Conservation (phyloP, 164 flowering plant species). For the Santalum album region DNA sequence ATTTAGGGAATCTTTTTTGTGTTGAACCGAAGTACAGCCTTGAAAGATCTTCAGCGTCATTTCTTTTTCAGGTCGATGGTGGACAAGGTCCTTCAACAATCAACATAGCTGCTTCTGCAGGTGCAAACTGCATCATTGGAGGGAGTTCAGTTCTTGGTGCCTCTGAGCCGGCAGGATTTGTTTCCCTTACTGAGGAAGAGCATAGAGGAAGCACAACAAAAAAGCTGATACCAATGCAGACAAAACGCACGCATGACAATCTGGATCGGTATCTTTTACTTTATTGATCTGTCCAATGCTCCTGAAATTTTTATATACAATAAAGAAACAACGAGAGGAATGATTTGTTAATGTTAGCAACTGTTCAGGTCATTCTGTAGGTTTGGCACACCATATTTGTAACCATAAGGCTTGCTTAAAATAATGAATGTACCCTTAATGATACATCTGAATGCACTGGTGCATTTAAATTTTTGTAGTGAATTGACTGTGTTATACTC, state of each 20-base stretch:
- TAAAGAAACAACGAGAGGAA: neutral
- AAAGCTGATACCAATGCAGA: slow-evolving; percentile 4
- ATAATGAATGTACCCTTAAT: too few species aligned
- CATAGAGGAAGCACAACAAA: slow-evolving; percentile 35
- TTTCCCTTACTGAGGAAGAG: slow-evolving; percentile 57
- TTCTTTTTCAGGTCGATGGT: slow-evolving; percentile 72
- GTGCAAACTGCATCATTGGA: slow-evolving; percentile 94
- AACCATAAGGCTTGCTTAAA: too few species aligned
- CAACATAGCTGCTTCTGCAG: slow-evolving; percentile 69
- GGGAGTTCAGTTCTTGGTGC: slow-evolving; percentile 97
- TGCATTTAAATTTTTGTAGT: too few species aligned
- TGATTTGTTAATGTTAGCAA: neutral
- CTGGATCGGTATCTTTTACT: neutral
- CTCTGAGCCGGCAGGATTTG: slow-evolving; percentile 71
- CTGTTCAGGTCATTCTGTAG: neutral
- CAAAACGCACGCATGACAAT: slow-evolving; percentile 7
- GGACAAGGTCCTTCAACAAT: slow-evolving; percentile 91
- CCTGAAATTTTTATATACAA: neutral
- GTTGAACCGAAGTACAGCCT: too few species aligned
- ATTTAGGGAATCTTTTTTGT: too few species aligned
- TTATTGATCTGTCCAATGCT: neutral
- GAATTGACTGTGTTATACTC: too few species aligned
- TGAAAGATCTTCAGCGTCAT: neutral
- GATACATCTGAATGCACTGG: too few species aligned
- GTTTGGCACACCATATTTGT: neutral